Evolutionary conservation across 495 filamentous ascomycete genomes (phyloP), one percentile per base, ranked within the genome.

Genomic region (Penicillium macrosclerotiorum): DNA sequence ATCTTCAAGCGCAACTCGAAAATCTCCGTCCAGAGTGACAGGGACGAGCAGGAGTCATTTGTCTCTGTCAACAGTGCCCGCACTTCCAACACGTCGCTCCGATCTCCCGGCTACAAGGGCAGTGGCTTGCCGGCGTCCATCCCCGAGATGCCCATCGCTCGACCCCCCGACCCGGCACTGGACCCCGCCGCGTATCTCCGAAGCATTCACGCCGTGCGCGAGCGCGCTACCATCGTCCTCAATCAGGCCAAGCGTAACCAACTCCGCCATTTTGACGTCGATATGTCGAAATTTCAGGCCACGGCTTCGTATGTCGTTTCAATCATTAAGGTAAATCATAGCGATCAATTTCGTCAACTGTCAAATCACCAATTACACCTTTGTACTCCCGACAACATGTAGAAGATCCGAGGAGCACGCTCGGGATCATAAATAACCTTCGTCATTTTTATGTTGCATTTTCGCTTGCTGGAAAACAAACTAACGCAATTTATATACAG

Each of bases 111-210:
- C 9, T 67, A 67, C 57, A 74, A 69, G 41, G 66, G 65, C 37
- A 62, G 59, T 36, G 59, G 63, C 4, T 60, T 71, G 37, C 71
- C 67, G n/a, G 73, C 72, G 12, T 69, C 72, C 37, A 73, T 80
- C 51, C 75, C 74, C 31, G 77, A 82, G 56, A 72, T 95, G 49
- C 76, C 89, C 38, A 79, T 96, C 18, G 88, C 93, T 38, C 85
- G 79, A 62, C 80, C 89, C 4, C 92, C 93, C 30, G 93, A 97
- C 72, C 92, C 93, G 55, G 79, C 80, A 37, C 74, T 94, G 51
- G 92, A 98, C 62, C 93, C 93, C 12, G 92, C 88, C 11, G 90
- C 83, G 41, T 98, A 97, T 68, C 81, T 98, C 46, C 78, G 86
- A 50, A 97, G 92, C 67, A 82, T 98, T 54, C 82, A 88, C 60